A percentile compares a stretch with the other conserved stretches of the same genome.
Evolutionary conservation across 306 rosid genomes (phyloP).

Genomic region (Cyamopsis tetragonoloba): DNA sequence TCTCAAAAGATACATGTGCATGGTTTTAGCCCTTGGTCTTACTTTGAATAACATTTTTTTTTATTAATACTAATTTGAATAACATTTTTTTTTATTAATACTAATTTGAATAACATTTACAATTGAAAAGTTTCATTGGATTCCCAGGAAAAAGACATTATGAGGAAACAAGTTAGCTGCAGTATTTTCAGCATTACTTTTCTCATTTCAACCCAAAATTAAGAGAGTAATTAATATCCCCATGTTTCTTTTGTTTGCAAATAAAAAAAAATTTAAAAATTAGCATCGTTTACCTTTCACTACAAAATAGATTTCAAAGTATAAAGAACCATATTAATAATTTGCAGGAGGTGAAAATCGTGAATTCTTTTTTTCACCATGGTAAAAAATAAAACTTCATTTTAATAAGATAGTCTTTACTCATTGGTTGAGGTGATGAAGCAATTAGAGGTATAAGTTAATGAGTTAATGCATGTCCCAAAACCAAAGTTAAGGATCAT

Average conservation of each 20-base stretch:
- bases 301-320: neutral
- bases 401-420: neutral
- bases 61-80: too few species aligned
- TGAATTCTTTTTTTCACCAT: too few species aligned
- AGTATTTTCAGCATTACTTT: constrained; percentile 16
- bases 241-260: too few species aligned
- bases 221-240: too few species aligned
- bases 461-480: neutral
- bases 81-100: too few species aligned
- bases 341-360: too few species aligned
- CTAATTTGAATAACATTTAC: constrained; percentile 12
- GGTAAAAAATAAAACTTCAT: too few species aligned
- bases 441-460: constrained; percentile 2
- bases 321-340: constrained; percentile 1
- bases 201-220: constrained; percentile 14
- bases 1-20: too few species aligned
- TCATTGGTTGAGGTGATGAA: constrained; percentile 2
- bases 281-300: neutral
- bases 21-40: too few species aligned
- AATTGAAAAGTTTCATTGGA: constrained; percentile 47
- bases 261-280: too few species aligned
- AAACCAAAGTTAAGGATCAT: constrained; percentile 8
- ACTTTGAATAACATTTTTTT: too few species aligned
- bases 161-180: neutral
- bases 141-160: constrained; percentile 29